Evolutionary conservation across 2,329 filamentous ascomycete species (phyloP).

Genomic region (Monosporascus sp.): DNA sequence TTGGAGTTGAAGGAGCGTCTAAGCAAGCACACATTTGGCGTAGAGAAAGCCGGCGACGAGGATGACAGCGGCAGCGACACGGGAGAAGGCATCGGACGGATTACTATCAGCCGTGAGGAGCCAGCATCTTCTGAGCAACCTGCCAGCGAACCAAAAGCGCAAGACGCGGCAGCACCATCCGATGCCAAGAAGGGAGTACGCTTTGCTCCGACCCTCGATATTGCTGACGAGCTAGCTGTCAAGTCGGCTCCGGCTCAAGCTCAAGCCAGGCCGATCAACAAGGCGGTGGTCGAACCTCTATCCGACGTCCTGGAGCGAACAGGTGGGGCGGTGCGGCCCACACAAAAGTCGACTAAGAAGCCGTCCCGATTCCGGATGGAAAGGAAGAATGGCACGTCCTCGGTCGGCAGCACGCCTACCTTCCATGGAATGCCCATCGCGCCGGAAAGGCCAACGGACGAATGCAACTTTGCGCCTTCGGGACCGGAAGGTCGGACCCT

Average conservation of each 20-base stretch:
- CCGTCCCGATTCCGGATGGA: slow-evolving; percentile 50
- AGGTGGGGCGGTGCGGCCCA: slow-evolving; percentile 7
- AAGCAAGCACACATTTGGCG: slow-evolving; percentile 31
- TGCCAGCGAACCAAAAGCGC: slow-evolving; percentile 16
- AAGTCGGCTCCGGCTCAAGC: slow-evolving; percentile 12
- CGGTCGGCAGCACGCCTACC: slow-evolving; percentile 5
- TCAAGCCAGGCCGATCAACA: slow-evolving; percentile 12
- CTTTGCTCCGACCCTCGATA: slow-evolving; percentile 24
- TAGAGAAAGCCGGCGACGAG: slow-evolving; percentile 43
- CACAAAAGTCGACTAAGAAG: slow-evolving; percentile 29
- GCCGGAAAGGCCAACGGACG: slow-evolving; percentile 39
- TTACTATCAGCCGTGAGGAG: slow-evolving; percentile 30
- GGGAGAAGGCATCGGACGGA: slow-evolving; percentile 31
- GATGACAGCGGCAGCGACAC: neutral
- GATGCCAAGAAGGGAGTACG: slow-evolving; percentile 23
- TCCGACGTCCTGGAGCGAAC: slow-evolving; percentile 48
- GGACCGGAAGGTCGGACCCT: slow-evolving; percentile 52
- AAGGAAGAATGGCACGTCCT: slow-evolving; percentile 14
- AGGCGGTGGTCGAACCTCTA: slow-evolving; percentile 40
- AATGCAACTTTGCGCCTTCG: slow-evolving; percentile 35
- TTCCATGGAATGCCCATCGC: slow-evolving; percentile 15
- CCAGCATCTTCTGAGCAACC: slow-evolving; percentile 3
- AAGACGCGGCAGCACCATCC: neutral
- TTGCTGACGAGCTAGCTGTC: slow-evolving; percentile 20
- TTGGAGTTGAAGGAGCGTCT: slow-evolving; percentile 75